Conservation (phyloP, 1,284 basidiomycete species). For the Melampsora larici-populina region DNA sequence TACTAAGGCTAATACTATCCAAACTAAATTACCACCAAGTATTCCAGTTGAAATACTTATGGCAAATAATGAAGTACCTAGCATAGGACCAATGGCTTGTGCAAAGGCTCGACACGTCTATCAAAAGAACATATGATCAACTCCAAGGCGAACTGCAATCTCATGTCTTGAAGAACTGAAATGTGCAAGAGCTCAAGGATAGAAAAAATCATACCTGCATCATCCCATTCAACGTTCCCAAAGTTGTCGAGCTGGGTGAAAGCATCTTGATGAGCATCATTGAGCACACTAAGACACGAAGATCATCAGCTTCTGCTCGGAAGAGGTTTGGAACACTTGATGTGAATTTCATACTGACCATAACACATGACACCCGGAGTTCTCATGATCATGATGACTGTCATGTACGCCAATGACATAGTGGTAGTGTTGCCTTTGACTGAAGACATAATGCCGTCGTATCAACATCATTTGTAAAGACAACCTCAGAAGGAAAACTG, state of each 20-base stretch:
- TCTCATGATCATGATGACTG: slow-evolving; percentile 7
- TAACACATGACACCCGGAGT: slow-evolving; percentile 36
- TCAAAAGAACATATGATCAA: too few species aligned
- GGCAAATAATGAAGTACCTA: slow-evolving; percentile 25
- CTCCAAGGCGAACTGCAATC: too few species aligned
- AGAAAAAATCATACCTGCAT: slow-evolving; percentile 1
- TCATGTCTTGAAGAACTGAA: too few species aligned
- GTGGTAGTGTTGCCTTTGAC: slow-evolving; percentile 11
- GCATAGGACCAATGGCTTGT: slow-evolving; percentile 24
- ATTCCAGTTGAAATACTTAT: slow-evolving; percentile 16
- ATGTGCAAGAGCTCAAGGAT: too few species aligned
- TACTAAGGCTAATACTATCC: slow-evolving; percentile 16
- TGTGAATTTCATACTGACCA: slow-evolving; percentile 1
- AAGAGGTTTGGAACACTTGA: not conserved
- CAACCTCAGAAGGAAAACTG: not conserved
- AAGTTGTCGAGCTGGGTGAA: slow-evolving; percentile 11
- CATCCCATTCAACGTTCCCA: slow-evolving; percentile 36
- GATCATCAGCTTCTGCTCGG: too few species aligned
- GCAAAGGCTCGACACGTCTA: slow-evolving; percentile 28
- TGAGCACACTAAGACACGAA: slow-evolving; percentile 1
- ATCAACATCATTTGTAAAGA: not conserved
- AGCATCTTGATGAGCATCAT: slow-evolving; percentile 32
- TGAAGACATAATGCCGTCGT: not conserved
- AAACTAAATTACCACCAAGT: slow-evolving; percentile 20
- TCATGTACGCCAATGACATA: slow-evolving; percentile 18